Conservation (phyloP, 768 basidiomycete genomes). For the Leccinum imitatum region DNA sequence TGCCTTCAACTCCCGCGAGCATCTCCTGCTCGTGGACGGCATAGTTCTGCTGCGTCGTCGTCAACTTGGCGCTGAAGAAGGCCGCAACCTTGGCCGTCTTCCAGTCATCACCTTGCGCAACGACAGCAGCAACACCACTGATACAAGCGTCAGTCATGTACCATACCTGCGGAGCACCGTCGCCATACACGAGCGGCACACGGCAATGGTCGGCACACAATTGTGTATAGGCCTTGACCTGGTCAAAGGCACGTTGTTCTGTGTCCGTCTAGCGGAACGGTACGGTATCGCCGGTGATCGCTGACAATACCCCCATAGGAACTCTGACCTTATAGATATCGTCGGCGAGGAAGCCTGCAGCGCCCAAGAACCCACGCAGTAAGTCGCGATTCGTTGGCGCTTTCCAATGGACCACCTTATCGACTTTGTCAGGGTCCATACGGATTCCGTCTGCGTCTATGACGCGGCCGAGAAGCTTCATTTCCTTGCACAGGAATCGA, state of each 20-base stretch:
- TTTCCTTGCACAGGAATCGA: constrained; percentile 26
- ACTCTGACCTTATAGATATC: constrained; percentile 5
- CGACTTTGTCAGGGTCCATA: constrained; percentile 47
- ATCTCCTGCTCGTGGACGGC: constrained; percentile 14
- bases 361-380: neutral
- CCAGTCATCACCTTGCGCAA: neutral
- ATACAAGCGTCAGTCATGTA: neutral
- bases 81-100: neutral
- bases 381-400: neutral
- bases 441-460: constrained; percentile 38
- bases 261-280: neutral
- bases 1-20: constrained; percentile 35
- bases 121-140: neutral
- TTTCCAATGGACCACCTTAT: constrained; percentile 26
- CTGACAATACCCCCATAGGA: neutral
- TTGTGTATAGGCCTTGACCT: neutral
- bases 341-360: neutral
- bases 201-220: neutral
- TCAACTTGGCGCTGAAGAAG: neutral
- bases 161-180: neutral
- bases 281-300: neutral
- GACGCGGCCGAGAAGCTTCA: constrained; percentile 37
- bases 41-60: constrained; percentile 37
- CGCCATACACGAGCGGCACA: neutral
- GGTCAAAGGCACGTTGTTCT: neutral